Conservation (phyloP, 1,284 basidiomycete species). For the Volvariella volvacea region DNA sequence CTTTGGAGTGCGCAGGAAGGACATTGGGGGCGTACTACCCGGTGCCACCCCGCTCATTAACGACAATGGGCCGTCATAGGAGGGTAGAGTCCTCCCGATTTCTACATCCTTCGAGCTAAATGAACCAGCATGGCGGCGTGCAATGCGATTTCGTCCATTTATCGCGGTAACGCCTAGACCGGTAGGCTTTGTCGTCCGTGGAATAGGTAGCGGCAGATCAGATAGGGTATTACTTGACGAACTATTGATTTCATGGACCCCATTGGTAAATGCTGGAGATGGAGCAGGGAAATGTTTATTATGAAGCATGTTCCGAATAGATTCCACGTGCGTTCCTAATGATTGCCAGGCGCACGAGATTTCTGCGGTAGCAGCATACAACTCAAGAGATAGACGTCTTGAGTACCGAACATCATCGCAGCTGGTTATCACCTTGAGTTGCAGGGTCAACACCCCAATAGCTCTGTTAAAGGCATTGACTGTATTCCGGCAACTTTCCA, state of each 20-base stretch:
- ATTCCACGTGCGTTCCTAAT: constrained; percentile 70
- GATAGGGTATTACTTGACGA: constrained; percentile 3
- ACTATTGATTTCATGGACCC: constrained; percentile 9
- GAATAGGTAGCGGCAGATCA: constrained; percentile 17
- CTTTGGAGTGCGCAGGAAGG: constrained; percentile 42
- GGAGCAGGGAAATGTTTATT: constrained; percentile 24
- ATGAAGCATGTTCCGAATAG: constrained; percentile 62
- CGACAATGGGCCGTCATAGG: constrained; percentile 40
- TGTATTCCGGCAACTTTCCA: constrained; percentile 83
- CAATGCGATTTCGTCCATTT: constrained; percentile 40
- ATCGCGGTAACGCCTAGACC: constrained; percentile 9
- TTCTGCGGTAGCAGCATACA: constrained; percentile 90
- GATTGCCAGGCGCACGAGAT: constrained; percentile 81
- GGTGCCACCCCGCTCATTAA: constrained; percentile 27
- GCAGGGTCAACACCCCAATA: constrained; percentile 75
- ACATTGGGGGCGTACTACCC: constrained; percentile 27
- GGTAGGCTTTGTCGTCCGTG: constrained; percentile 13
- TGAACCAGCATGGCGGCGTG: constrained; percentile 85
- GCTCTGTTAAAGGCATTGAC: constrained; percentile 86
- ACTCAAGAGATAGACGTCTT: constrained; percentile 79
- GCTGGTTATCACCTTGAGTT: constrained; percentile 71
- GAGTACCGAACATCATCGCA: constrained; percentile 85
- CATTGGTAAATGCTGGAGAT: constrained; percentile 6
- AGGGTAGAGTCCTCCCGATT: constrained; percentile 76
- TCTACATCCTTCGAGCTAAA: constrained; percentile 91